Conservation (phyloP, 805 yeast genomes). For the Isabelozyma pseudorhagii region DNA sequence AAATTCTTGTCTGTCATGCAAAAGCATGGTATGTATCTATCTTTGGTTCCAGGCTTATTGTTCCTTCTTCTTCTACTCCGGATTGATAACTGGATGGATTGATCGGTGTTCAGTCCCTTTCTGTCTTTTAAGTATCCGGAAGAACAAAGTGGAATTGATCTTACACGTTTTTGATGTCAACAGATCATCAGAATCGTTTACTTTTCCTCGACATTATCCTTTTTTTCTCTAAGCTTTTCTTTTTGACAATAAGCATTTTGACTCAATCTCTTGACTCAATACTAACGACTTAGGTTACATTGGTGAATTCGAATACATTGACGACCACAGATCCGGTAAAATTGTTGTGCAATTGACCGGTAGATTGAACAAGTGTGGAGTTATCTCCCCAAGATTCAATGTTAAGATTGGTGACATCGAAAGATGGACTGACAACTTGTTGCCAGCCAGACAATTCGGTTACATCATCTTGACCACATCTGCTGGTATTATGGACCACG, state of each 20-base stretch:
- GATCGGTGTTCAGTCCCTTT: too few relatives aligned
- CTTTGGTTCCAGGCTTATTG: too few relatives aligned
- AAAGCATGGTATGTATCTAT: slow-evolving; percentile 58
- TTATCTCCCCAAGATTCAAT: slow-evolving; percentile 97
- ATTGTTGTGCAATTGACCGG: slow-evolving; percentile 96
- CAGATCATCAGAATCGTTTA: too few relatives aligned
- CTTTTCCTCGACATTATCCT: too few relatives aligned
- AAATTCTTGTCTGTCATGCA: slow-evolving; percentile 96
- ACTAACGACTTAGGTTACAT: slow-evolving; percentile 57
- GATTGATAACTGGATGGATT: too few relatives aligned
- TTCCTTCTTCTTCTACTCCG: too few relatives aligned
- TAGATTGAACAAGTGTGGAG: slow-evolving; percentile 98
- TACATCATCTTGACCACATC: slow-evolving; percentile 97
- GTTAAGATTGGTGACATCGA: slow-evolving; percentile 92
- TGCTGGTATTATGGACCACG: slow-evolving; percentile 99
- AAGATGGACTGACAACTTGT: slow-evolving; percentile 97
- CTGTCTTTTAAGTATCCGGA: too few relatives aligned
- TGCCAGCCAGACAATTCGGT: slow-evolving; percentile 99
- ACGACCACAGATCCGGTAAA: slow-evolving; percentile 99
- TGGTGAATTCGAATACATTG: slow-evolving; percentile 97
- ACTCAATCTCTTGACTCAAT: too few relatives aligned
- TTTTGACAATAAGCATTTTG: too few relatives aligned
- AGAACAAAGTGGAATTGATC: too few relatives aligned
- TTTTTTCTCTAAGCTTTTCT: too few relatives aligned
- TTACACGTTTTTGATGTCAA: too few relatives aligned